A percentile compares a stretch with the other conserved stretches of the same genome.
These are phyloP conservation scores for Ophioceras dolichostomum DNA, from an alignment of 2,329 filamentous ascomycete species.

Conservation along the genomic window DNA sequence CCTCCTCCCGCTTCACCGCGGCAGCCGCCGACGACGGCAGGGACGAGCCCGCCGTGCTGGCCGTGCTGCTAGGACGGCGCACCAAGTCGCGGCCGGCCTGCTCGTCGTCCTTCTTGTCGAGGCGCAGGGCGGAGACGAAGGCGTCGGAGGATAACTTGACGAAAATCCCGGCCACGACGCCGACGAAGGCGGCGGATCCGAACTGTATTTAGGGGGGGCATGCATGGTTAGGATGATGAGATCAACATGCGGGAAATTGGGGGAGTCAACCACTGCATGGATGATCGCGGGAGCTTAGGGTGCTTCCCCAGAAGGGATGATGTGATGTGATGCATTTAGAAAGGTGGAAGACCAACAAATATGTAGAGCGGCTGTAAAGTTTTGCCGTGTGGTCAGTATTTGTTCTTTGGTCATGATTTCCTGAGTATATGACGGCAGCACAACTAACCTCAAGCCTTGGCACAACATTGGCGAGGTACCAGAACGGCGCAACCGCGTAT, in stretches of 20 bases:
- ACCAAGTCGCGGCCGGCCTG: not conserved
- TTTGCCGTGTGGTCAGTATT: not conserved
- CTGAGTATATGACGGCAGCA: not conserved
- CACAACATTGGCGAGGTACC: constrained; percentile 19
- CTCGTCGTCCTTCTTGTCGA: constrained; percentile 12
- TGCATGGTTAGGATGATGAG: too few species aligned
- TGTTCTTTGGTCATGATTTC: constrained; percentile 2
- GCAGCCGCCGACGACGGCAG: too few species aligned
- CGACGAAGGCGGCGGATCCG: constrained; percentile 54
- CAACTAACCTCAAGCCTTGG: constrained; percentile 17
- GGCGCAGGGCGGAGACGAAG: constrained; percentile 37
- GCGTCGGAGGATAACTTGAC: constrained; percentile 44
- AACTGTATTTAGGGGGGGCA: too few species aligned
- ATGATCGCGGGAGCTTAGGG: too few species aligned
- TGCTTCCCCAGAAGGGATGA: too few species aligned
- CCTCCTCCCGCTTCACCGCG: not conserved
- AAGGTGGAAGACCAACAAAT: constrained; percentile 30
- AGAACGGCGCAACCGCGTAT: constrained; percentile 10
- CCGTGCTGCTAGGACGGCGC: not conserved
- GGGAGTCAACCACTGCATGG: too few species aligned
- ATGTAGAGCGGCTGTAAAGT: constrained; percentile 31
- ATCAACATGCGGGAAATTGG: too few species aligned
- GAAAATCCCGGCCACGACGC: constrained; percentile 47
- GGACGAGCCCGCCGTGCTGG: not conserved
- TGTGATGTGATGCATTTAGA: too few species aligned